These are phyloP conservation scores for Styphnolobium japonicum DNA, from an alignment of 306 rosid genomes.

Conservation along the genomic window DNA sequence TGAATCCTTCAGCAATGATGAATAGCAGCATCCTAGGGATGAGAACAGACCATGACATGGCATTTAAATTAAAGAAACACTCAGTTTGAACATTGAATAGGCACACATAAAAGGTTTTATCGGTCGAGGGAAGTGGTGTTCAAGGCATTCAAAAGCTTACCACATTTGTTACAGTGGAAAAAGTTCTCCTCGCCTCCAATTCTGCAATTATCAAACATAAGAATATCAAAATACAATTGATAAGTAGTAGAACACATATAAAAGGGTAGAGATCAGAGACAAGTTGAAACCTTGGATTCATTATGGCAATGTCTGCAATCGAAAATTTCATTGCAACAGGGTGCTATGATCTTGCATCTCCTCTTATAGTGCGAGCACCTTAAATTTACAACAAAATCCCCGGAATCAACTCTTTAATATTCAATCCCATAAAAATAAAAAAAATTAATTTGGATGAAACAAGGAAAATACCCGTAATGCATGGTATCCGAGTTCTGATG, in stretches of 20 bases:
- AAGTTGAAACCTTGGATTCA: conserved; percentile 30
- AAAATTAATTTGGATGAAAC: not conserved
- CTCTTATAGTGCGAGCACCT: conserved; percentile 43
- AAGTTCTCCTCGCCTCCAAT: conserved; percentile 67
- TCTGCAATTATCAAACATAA: conserved; percentile 33
- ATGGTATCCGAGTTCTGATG: not conserved
- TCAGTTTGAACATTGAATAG: not conserved
- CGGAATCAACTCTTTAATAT: not conserved
- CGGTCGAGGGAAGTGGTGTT: not conserved
- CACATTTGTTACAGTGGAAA: conserved; percentile 72
- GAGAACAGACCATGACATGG: not conserved
- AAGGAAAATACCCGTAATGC: conserved; percentile 15
- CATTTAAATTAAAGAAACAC: not conserved
- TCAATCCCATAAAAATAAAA: not conserved
- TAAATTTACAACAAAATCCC: not conserved
- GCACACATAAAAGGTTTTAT: conserved; percentile 1
- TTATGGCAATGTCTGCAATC: conserved; percentile 40
- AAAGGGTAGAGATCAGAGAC: not conserved
- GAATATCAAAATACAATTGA: not conserved
- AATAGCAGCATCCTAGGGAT: conserved; percentile 34
- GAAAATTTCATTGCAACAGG: conserved; percentile 36
- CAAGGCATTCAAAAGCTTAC: conserved; percentile 31
- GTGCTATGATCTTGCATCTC: conserved; percentile 43
- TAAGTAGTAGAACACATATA: not conserved
- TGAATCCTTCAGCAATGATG: conserved; percentile 25